phyloP scores from a whole-genome alignment of 1,139 yeast genomes.

The Geotrichum macrosporum region DNA sequence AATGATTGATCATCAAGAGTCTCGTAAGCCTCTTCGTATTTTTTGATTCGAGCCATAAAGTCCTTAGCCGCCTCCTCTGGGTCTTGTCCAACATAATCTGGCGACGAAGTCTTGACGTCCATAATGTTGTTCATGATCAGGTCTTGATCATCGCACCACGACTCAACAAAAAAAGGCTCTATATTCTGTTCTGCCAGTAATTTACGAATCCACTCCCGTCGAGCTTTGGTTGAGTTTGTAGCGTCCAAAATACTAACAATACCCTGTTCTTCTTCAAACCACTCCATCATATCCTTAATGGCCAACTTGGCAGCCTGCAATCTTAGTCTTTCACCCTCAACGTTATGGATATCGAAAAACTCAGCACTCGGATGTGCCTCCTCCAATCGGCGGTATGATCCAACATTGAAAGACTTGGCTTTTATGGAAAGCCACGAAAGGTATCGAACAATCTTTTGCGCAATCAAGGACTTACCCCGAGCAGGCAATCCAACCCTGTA shows the following conservation, averaged over 20 bases:
- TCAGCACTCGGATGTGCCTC: slow-evolving; percentile 61
- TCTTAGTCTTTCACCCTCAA: slow-evolving; percentile 58
- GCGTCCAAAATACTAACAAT: slow-evolving; percentile 93
- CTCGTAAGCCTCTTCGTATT: slow-evolving; percentile 71
- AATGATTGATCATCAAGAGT: slow-evolving; percentile 58
- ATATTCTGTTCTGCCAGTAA: slow-evolving; percentile 63
- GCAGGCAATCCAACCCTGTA: slow-evolving; percentile 61
- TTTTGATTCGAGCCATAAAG: slow-evolving; percentile 65
- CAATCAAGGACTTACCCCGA: slow-evolving; percentile 73
- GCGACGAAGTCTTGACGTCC: slow-evolving; percentile 83
- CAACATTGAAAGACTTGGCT: slow-evolving; percentile 87
- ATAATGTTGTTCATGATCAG: slow-evolving; percentile 71
- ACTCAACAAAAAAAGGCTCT: slow-evolving; percentile 88
- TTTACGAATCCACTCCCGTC: slow-evolving; percentile 63
- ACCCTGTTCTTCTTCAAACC: slow-evolving; percentile 79
- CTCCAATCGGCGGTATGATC: slow-evolving; percentile 67
- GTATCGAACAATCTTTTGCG: slow-evolving; percentile 80
- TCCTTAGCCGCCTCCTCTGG: slow-evolving; percentile 70
- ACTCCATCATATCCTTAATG: slow-evolving; percentile 74
- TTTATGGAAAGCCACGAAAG: slow-evolving; percentile 86
- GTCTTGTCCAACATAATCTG: slow-evolving; percentile 73
- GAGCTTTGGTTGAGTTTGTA: slow-evolving; percentile 66
- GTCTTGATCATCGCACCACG: slow-evolving; percentile 81
- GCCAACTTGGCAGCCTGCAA: slow-evolving; percentile 69
- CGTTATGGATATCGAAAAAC: slow-evolving; percentile 69